phyloP scores from a whole-genome alignment of 768 basidiomycete genomes.

The Tricholoma sp. region DNA sequence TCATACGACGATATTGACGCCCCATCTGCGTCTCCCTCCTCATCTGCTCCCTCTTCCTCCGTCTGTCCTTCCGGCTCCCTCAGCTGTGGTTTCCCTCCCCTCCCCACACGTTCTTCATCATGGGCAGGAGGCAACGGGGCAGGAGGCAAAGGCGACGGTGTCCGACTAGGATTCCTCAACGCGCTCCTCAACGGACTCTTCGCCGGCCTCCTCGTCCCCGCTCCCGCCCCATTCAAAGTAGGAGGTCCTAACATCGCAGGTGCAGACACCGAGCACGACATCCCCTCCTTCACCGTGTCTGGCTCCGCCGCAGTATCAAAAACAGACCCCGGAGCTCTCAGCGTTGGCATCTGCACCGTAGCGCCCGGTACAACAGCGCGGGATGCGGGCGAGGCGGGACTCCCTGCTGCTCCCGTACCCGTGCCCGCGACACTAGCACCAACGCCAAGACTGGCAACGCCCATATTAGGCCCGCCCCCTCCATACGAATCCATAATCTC shows the following conservation, averaged over 20 bases:
- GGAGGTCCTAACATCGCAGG: neutral
- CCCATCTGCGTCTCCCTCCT: slow-evolving; percentile 29
- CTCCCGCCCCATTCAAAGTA: neutral
- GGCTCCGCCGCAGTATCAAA: slow-evolving; percentile 16
- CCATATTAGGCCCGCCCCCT: slow-evolving; percentile 3
- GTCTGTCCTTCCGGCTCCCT: slow-evolving; percentile 17
- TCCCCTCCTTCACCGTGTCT: neutral
- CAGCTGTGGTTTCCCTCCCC: neutral
- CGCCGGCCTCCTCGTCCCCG: slow-evolving; percentile 21
- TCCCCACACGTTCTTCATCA: neutral
- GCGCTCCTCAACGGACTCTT: slow-evolving; percentile 60
- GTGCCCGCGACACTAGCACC: slow-evolving; percentile 1
- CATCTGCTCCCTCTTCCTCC: neutral
- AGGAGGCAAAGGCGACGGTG: slow-evolving; percentile 38
- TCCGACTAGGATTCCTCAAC: slow-evolving; percentile 46
- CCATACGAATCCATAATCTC: slow-evolving; percentile 13
- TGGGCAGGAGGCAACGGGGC: neutral
- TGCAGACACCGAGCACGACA: neutral
- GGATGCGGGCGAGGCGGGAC: no score
- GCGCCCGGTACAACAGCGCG: neutral
- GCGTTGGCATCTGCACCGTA: slow-evolving; percentile 9
- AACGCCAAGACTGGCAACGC: no score
- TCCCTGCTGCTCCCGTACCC: neutral
- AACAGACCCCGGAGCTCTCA: slow-evolving; percentile 32
- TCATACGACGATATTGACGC: slow-evolving; percentile 61